Evolutionary conservation across 345 rosid genomes (phyloP), one percentile per base, ranked within the genome.

Genomic region (Acer yangbiense): DNA sequence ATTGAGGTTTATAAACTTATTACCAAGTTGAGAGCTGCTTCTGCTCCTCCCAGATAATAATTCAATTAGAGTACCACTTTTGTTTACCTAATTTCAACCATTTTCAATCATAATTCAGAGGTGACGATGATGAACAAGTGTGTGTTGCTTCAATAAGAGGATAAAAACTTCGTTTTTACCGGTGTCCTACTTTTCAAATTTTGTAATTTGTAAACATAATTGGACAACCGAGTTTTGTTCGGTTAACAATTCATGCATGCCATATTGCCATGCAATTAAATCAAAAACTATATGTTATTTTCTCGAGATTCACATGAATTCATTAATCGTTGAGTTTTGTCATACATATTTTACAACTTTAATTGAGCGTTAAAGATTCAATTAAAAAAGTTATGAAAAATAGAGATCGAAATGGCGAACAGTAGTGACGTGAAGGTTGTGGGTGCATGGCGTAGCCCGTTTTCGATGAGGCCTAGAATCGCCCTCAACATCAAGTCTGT

Each of bases 391-490:
- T 23, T 23, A 23, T 23, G 25, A 23, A 23, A 23, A 23, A 23
- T 23, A 23, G 25, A 23, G 25, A 23, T 23, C 25, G 25, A 60
- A 23, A 89, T 86, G 90, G 70, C 86, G 23, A 77, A 63, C 52
- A 68, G 55, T 12, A 27, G 1, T 29, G 79, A 85, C n/a, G 90
- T 90, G 77, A 93, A 90, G 81, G 77, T 95, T 66, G 17, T 95
- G 54, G 97, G 97, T 21, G 79, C 85, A n/a, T 91, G 97, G 95
- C 83, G 94, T 9, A 95, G 98, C 50, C 98, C 98, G 9, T 93
- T 76, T 74, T 92, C 83, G 68, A 71, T 89, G 85, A 87, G 98
- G 82, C 82, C 92, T 8, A 79, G 89, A 79, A 87, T 95, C 29
- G 95, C 94, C 32, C 89, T 92, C 41, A 91, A 92, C 85, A 2